Conservation (phyloP, 352 stramenopile species). For the Globisporangium parvum region DNA sequence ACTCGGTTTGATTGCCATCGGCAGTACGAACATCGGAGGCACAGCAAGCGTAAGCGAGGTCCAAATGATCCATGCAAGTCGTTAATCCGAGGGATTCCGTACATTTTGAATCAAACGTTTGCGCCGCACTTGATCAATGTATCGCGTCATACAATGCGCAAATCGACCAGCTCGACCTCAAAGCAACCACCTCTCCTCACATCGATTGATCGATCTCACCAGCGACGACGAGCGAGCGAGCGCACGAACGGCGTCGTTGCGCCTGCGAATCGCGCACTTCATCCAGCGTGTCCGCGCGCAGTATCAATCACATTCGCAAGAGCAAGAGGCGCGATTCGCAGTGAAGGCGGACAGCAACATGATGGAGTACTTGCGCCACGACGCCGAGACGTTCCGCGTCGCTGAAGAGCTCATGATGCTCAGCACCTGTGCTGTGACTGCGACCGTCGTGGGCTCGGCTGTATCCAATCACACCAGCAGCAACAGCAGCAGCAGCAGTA, state of each 20-base stretch:
- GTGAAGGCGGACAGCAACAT: constrained; percentile 8
- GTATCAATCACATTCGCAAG: too few species aligned
- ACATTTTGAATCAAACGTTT: background rate
- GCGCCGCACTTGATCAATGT: background rate
- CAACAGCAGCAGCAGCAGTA: background rate
- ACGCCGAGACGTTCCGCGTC: constrained; percentile 71
- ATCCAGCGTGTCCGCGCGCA: too few species aligned
- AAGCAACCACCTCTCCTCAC: too few species aligned
- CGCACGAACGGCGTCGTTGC: too few species aligned
- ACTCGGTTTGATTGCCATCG: too few species aligned
- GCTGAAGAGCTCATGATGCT: constrained; percentile 75
- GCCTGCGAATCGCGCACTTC: too few species aligned
- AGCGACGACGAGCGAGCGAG: too few species aligned
- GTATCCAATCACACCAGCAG: background rate
- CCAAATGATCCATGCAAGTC: background rate
- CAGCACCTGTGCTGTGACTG: constrained; percentile 26
- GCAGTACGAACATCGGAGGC: too few species aligned
- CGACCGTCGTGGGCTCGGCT: background rate
- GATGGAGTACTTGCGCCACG: constrained; percentile 32
- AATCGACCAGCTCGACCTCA: background rate
- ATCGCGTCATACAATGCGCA: background rate
- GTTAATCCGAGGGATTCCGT: background rate
- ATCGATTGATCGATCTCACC: too few species aligned
- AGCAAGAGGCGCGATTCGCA: background rate
- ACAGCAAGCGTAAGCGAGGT: too few species aligned